A percentile compares a stretch with the other conserved stretches of the same genome.
phyloP scores from a whole-genome alignment of 2,329 filamentous ascomycete genomes.

The Colletotrichum scovillei region DNA sequence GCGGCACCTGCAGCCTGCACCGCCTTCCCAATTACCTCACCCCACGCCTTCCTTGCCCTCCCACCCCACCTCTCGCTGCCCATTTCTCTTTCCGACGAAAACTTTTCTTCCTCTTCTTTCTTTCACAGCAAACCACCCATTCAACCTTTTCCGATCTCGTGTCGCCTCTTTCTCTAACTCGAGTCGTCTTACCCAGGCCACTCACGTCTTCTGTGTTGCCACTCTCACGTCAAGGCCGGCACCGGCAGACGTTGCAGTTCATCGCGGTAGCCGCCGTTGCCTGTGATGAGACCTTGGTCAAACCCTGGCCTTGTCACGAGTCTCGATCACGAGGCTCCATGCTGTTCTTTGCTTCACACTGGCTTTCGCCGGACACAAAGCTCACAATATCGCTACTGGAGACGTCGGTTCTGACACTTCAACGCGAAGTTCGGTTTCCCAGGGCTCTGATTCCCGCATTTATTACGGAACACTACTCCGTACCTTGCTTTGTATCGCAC shows the following conservation, averaged over 20 bases:
- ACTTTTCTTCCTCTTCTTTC: neutral
- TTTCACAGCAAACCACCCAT: neutral
- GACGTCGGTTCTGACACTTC: no score
- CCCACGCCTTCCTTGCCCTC: neutral
- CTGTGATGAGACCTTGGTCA: neutral
- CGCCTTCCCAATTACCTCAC: neutral
- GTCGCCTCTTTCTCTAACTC: neutral
- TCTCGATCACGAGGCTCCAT: neutral
- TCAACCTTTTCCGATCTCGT: neutral
- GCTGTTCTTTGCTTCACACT: neutral
- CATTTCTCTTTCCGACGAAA: neutral
- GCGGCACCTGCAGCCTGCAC: neutral
- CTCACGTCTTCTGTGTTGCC: neutral
- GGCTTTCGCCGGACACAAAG: no score
- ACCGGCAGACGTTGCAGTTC: neutral
- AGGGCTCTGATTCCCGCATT: no score
- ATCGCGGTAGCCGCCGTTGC: neutral
- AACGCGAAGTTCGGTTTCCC: no score
- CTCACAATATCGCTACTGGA: no score
- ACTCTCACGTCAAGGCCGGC: neutral
- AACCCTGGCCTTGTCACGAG: neutral
- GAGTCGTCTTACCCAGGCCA: no score
- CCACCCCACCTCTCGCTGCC: neutral
- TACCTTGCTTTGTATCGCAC: no score
- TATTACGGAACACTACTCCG: no score